These are phyloP conservation scores for Fusarium napiforme DNA, from an alignment of 2,329 filamentous ascomycete species.

Conservation along the genomic window DNA sequence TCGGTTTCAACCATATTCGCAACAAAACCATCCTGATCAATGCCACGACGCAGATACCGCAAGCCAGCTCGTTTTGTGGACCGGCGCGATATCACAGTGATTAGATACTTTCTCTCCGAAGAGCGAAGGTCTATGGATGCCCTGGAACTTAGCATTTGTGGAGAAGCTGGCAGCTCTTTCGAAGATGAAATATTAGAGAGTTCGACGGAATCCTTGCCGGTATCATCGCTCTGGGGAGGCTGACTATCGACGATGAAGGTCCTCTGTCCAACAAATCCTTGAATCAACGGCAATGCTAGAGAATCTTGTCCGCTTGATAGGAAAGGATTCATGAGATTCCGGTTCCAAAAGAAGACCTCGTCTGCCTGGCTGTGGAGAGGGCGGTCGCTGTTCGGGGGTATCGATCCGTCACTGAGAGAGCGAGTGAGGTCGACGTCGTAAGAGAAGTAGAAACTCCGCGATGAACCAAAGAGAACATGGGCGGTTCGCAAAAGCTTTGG, in stretches of 20 bases:
- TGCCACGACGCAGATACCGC: slow-evolving; percentile 87
- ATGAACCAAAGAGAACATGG: slow-evolving; percentile 84
- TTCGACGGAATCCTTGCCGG: slow-evolving; percentile 59
- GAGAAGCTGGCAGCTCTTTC: slow-evolving; percentile 40
- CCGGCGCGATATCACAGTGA: slow-evolving; percentile 93
- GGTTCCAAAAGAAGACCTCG: slow-evolving; percentile 91
- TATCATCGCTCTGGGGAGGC: slow-evolving; percentile 65
- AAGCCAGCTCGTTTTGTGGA: slow-evolving; percentile 88
- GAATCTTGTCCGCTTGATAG: slow-evolving; percentile 76
- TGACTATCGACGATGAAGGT: slow-evolving; percentile 78
- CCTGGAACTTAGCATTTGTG: slow-evolving; percentile 40
- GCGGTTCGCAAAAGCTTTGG: slow-evolving; percentile 88
- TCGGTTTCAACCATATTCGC: slow-evolving; percentile 96
- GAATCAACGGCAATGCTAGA: slow-evolving; percentile 84
- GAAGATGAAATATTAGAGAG: slow-evolving; percentile 53
- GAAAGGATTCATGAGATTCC: slow-evolving; percentile 77
- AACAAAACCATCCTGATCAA: slow-evolving; percentile 88
- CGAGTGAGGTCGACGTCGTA: slow-evolving; percentile 94
- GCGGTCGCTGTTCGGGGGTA: slow-evolving; percentile 35
- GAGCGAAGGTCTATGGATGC: slow-evolving; percentile 56
- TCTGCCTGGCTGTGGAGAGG: slow-evolving; percentile 81
- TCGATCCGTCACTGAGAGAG: slow-evolving; percentile 57
- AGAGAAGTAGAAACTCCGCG: slow-evolving; percentile 91
- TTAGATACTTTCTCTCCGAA: slow-evolving; percentile 71
- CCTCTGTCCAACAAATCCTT: slow-evolving; percentile 92